Base-by-base conservation (phyloP, 2,329 filamentous ascomycete genomes). In the Fusarium keratoplasticum region DNA sequence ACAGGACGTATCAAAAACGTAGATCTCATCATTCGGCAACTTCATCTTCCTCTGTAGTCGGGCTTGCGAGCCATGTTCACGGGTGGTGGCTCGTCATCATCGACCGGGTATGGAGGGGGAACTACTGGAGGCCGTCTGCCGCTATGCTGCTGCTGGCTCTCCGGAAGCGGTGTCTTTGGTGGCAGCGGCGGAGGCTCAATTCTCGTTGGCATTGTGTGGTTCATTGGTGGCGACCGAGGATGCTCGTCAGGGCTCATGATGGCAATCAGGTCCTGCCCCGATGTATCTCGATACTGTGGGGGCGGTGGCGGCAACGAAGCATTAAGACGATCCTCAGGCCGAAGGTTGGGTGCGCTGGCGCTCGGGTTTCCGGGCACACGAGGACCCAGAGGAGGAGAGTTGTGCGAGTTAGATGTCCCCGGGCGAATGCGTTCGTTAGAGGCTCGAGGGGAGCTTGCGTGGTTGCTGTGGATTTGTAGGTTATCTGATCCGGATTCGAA, bases 1-100 rank as follows among this genome's bases (percentile, higher is more conserved):
- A 20, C 18, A 27, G 58, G 35, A 52, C 18, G n/a, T 35, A 38
- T 31, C 4, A 18, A 25, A 29, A 42, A 16, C 33, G 7, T 10
- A 61, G 40, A 6, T 6, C 16, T 47, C 40, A 29, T 22, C 27
- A 18, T 60, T 29, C n/a, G 50, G 9, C 8, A 42, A 33, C 6
- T 67, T 59, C 47, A 76, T 61, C 88, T 84, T 50, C 87, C 84
- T 66, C 86, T 87, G 76, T 92, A 94, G 58, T 93, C 92, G 1
- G 96, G 96, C 82, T 98, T 98, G 76, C 92, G 90, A 52, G 93
- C 91, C 88, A 95, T 93, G 78, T 97, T 97, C 9, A 97, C 95
- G 8, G 89, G 87, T 4, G 96, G 96, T 20, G 96, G 95, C 31
- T 93, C 92, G 29, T 93, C 93, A 78, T 97, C 93, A 52, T 91